Percentiles rank a stretch among this genome's conserved stretches.
These are phyloP conservation scores for Verticillium isaacii DNA, from an alignment of 2,329 filamentous ascomycete species.

Conservation along the genomic window DNA sequence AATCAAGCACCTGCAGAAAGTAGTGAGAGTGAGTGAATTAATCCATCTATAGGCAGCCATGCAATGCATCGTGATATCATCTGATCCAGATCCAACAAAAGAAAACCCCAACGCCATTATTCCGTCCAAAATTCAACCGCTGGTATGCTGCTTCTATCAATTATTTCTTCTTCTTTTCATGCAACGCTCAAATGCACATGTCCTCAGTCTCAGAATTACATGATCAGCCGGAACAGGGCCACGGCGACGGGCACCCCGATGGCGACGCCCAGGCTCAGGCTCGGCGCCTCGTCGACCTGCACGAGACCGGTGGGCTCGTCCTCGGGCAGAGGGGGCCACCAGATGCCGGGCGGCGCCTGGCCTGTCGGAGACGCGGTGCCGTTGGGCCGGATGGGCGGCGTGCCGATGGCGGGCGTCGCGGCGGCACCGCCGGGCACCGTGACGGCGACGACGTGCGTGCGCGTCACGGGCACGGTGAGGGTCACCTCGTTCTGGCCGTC, in stretches of 20 bases:
- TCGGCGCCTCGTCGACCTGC: neutral
- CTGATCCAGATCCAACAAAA: neutral
- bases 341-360: neutral
- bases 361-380: neutral
- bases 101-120: neutral
- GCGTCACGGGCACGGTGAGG: conserved; percentile 22
- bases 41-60: neutral
- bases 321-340: neutral
- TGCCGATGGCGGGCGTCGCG: neutral
- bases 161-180: neutral
- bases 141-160: neutral
- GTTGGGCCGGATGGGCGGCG: neutral
- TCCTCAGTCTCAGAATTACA: neutral
- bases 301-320: neutral
- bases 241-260: conserved; percentile 1
- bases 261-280: neutral
- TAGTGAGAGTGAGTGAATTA: neutral
- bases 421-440: neutral
- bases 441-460: conserved; percentile 8
- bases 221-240: neutral
- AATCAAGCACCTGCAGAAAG: neutral
- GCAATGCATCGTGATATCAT: neutral
- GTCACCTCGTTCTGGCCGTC: conserved; percentile 25
- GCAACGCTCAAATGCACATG: too few relatives aligned
- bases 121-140: neutral